A percentile compares a stretch with the other conserved stretches of the same genome.
phyloP scores from a whole-genome alignment of 1,284 basidiomycete genomes.

The Irpex sp. region DNA sequence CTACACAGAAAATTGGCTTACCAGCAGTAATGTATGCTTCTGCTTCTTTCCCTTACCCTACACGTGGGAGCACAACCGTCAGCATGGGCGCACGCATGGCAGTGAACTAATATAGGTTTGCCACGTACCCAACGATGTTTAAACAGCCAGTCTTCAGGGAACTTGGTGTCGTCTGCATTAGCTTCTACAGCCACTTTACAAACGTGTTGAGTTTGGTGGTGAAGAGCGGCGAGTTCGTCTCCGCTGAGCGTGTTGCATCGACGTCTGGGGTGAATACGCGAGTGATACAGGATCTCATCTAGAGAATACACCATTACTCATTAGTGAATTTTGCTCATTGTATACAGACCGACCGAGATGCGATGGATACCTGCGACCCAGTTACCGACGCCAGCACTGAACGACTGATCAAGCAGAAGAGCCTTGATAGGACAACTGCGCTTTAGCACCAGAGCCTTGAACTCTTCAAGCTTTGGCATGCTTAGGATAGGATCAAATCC shows the following conservation, averaged over 20 bases:
- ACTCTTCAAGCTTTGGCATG: constrained; percentile 62
- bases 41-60: constrained; percentile 76
- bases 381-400: constrained; percentile 80
- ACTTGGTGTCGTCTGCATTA: constrained; percentile 68
- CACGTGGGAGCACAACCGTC: neutral
- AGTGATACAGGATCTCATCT: constrained; percentile 81
- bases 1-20: constrained; percentile 25
- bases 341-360: neutral
- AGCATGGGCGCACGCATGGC: neutral
- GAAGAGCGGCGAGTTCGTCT: constrained; percentile 47
- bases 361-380: constrained; percentile 69
- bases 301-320: neutral
- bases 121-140: constrained; percentile 59
- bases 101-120: neutral
- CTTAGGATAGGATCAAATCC: constrained; percentile 77
- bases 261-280: constrained; percentile 72
- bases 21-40: constrained; percentile 46
- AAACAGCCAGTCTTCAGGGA: constrained; percentile 72
- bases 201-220: constrained; percentile 53
- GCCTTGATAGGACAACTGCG: constrained; percentile 74
- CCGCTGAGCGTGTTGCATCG: constrained; percentile 53
- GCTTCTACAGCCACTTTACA: constrained; percentile 62
- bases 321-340: neutral
- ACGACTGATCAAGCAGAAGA: constrained; percentile 75
- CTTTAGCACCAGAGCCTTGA: constrained; percentile 45